Evolutionary conservation across 352 stramenopile species (phyloP), one percentile per base, ranked within the genome.

Genomic region (Peronospora farinosa): DNA sequence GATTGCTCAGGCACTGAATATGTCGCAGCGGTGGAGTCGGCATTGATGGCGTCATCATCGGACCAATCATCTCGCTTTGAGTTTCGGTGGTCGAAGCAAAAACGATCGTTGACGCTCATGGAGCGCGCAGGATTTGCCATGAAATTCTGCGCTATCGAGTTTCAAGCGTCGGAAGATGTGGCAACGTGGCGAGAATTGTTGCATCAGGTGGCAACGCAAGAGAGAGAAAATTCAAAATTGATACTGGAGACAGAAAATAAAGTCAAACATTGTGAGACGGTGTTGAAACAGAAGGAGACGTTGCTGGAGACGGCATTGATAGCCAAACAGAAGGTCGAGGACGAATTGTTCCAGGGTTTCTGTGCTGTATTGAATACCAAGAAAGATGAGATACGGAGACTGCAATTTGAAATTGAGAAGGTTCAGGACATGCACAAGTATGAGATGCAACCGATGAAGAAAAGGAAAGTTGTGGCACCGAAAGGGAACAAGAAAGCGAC

Each of bases 331-430:
- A 48, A 48, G 16, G 33, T 60, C 5, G 69, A 85, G 35, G 56
- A 85, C 28, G 19, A 62, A 36, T 41, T 82, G 11, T 63, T 83
- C 15, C 33, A 47, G 5, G 68, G 68, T 7, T 85, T 80, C 36
- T 80, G 68, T 17, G 59, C 59, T 3, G 68, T 83, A 27, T 40
- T 85, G 40, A 82, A 83, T 30, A 60, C 66, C 13, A 83, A 85
- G 62, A 85, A 85, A 49, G 69, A 80, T n/a, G 69, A 77, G 38
- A 77, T 83, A 8, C 57, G 59, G 46, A 64, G 67, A 7, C 39
- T 85, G 13, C 54, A 74, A 57, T 37, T 54, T 6, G 63, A 75
- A 19, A 9, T 80, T 19, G 44, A 56, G 3, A 48, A 63, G 7
- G 49, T 47, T 0, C 35, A 50, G 8, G 44, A 52, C 2, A 11